Evolutionary conservation across 352 stramenopile species (phyloP).

Genomic region (Phytophthora sp.): DNA sequence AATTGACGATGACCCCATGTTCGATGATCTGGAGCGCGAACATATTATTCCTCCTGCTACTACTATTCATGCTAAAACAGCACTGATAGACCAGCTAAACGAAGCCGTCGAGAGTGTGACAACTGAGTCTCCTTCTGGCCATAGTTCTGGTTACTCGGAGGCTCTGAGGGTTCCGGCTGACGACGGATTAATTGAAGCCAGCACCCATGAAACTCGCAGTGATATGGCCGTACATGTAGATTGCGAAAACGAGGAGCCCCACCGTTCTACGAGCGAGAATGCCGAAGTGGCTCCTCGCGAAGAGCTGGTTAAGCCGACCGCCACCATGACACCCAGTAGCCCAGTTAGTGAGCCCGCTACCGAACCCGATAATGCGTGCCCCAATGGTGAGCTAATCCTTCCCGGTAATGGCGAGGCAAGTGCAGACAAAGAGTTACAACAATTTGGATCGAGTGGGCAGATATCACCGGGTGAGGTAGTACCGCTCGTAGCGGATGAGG

Average conservation of each 20-base stretch:
- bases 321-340: neutral
- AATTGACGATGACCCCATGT: conserved; percentile 1
- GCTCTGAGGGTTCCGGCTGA: conserved; percentile 9
- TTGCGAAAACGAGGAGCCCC: neutral
- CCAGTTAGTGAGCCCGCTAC: neutral
- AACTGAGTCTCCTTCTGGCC: neutral
- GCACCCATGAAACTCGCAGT: conserved; percentile 6
- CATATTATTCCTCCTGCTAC: conserved; percentile 3
- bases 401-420: neutral
- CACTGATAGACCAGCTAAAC: conserved; percentile 15
- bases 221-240: conserved; percentile 2
- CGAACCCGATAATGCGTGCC: neutral
- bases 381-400: neutral
- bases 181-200: conserved; percentile 5
- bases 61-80: neutral
- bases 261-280: neutral
- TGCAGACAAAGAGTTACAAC: conserved; percentile 1
- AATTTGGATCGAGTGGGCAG: neutral
- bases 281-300: neutral
- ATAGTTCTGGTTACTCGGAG: neutral
- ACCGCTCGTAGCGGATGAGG: neutral
- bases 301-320: neutral
- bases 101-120: conserved; percentile 9
- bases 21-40: conserved; percentile 1
- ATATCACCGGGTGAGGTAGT: conserved; percentile 12